Percentiles rank a stretch among this genome's conserved stretches.
phyloP scores from a whole-genome alignment of 345 rosid genomes.

The Citrus inodora region DNA sequence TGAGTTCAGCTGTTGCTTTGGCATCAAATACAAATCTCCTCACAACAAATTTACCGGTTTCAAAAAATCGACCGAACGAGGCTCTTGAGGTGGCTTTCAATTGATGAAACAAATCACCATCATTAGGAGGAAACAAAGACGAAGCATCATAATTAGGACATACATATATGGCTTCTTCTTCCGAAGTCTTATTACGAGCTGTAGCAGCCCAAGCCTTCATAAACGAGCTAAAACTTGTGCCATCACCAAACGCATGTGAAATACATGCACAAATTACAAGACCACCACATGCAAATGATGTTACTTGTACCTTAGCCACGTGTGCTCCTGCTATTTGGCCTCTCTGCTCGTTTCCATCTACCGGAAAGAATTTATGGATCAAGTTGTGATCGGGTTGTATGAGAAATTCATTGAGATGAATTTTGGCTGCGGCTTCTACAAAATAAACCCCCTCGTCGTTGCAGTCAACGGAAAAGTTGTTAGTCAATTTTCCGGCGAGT shows the following conservation, averaged over 20 bases:
- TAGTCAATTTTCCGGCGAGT: constrained; percentile 18
- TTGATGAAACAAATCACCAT: neutral
- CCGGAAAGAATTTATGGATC: neutral
- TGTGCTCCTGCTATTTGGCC: neutral
- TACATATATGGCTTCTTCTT: too few relatives aligned
- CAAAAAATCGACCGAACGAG: neutral
- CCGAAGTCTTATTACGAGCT: too few relatives aligned
- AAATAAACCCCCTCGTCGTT: constrained; percentile 18
- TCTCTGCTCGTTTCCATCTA: neutral
- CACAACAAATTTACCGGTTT: constrained; percentile 10
- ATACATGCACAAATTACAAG: too few relatives aligned
- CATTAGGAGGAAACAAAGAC: constrained; percentile 20
- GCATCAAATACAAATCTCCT: constrained; percentile 46
- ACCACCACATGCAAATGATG: neutral
- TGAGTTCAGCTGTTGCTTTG: constrained; percentile 27
- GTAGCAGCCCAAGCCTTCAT: too few relatives aligned
- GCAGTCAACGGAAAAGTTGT: constrained; percentile 18
- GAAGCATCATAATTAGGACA: too few relatives aligned
- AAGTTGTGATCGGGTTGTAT: neutral
- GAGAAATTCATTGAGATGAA: constrained; percentile 9
- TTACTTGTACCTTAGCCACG: constrained; percentile 19
- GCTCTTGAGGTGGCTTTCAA: neutral
- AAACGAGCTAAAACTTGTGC: too few relatives aligned
- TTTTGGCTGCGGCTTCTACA: constrained; percentile 11
- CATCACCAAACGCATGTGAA: too few relatives aligned